Percentiles rank a stretch among this genome's conserved stretches.
phyloP scores from a whole-genome alignment of 345 rosid genomes.

The Gossypium sturtianum region DNA sequence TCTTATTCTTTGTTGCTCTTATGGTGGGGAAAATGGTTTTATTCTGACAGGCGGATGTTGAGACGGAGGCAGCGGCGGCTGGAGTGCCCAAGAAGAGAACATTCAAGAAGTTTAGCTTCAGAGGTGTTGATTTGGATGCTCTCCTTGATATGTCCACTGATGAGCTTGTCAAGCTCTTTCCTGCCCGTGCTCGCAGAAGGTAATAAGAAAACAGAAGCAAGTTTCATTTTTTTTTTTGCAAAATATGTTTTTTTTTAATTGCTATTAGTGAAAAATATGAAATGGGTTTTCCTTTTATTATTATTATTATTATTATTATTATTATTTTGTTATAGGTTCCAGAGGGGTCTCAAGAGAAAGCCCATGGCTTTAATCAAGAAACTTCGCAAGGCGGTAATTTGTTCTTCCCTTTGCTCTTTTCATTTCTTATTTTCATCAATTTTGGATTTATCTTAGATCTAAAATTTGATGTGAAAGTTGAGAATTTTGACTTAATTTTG shows the following conservation, averaged over 20 bases:
- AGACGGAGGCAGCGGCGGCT: constrained; percentile 36
- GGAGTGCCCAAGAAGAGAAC: constrained; percentile 78
- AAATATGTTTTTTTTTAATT: too few relatives aligned
- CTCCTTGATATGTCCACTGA: constrained; percentile 93
- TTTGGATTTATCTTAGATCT: background rate
- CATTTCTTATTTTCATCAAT: background rate
- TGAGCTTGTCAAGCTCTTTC: constrained; percentile 89
- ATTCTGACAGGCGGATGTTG: constrained; percentile 36
- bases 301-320: background rate
- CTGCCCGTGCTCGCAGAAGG: constrained; percentile 97
- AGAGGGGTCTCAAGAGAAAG: constrained; percentile 82
- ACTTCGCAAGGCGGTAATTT: constrained; percentile 70
- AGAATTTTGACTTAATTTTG: background rate
- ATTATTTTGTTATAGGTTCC: constrained; percentile 45
- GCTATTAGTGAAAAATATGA: background rate
- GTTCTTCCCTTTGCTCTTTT: background rate
- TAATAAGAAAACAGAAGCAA: background rate
- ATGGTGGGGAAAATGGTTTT: background rate
- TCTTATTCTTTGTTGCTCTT: background rate
- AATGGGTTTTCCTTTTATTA: background rate
- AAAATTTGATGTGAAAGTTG: background rate
- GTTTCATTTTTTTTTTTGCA: background rate
- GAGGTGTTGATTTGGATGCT: constrained; percentile 82
- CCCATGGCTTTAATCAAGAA: constrained; percentile 87
- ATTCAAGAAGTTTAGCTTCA: constrained; percentile 79